Percentiles rank a stretch among this genome's conserved stretches.
Conservation (phyloP, 805 yeast species). For the Ogataea siamensis region DNA sequence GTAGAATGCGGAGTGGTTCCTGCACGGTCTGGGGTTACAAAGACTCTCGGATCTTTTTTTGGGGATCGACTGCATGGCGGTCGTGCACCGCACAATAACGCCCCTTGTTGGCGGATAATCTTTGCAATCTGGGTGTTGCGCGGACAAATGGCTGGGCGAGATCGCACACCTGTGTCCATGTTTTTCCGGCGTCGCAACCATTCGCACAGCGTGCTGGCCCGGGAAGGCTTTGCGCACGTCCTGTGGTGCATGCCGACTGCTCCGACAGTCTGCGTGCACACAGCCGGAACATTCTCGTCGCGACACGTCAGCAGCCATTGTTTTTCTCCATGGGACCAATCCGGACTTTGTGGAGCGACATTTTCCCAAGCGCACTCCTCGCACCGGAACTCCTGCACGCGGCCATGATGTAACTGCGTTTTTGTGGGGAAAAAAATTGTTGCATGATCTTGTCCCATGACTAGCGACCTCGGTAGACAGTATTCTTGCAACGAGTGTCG, state of each 20-base stretch:
- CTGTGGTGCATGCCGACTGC: too few relatives aligned
- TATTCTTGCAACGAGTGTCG: slow-evolving; percentile 20
- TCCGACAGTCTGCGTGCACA: too few relatives aligned
- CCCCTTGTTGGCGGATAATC: slow-evolving; percentile 14
- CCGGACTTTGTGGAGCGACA: background rate
- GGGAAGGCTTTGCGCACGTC: too few relatives aligned
- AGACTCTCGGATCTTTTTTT: background rate
- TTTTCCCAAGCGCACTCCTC: background rate
- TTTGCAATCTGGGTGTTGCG: too few relatives aligned
- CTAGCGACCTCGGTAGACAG: background rate
- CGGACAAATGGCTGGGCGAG: too few relatives aligned
- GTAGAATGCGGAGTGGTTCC: background rate
- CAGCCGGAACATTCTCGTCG: too few relatives aligned
- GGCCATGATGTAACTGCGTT: background rate
- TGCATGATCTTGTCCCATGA: background rate
- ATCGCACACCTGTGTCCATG: background rate
- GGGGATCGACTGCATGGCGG: slow-evolving; percentile 35
- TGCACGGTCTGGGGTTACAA: background rate
- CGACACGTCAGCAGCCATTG: background rate
- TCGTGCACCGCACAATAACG: slow-evolving; percentile 28
- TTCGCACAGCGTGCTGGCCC: too few relatives aligned
- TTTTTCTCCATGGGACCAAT: background rate
- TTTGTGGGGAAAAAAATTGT: background rate
- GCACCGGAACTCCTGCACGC: background rate
- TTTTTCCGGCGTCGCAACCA: background rate